phyloP scores from a whole-genome alignment of 495 filamentous ascomycete genomes.

The Immersiella caudata region DNA sequence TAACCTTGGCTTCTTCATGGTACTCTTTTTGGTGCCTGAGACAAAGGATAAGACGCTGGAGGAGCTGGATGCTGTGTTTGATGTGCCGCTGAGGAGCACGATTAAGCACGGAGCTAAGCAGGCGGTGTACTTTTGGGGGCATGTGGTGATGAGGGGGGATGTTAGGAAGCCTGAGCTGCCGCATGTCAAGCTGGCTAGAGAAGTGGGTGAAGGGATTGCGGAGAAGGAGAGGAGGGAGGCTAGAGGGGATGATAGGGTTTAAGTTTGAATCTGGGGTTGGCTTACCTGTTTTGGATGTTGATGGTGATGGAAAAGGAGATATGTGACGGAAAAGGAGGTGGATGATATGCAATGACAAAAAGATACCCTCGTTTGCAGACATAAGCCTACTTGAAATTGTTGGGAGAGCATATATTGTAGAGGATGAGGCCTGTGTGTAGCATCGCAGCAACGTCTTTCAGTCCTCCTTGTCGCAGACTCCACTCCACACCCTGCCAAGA shows the following conservation, averaged over 20 bases:
- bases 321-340: neutral
- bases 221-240: neutral
- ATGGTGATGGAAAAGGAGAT: too few species aligned
- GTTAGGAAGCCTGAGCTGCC: constrained; percentile 3
- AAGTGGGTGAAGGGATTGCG: neutral
- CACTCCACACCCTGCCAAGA: too few species aligned
- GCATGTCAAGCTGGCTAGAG: neutral
- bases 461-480: too few species aligned
- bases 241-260: neutral
- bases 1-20: constrained; percentile 65
- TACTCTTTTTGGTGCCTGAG: constrained; percentile 77
- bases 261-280: neutral
- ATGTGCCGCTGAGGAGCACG: constrained; percentile 11
- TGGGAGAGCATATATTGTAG: too few species aligned
- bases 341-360: too few species aligned
- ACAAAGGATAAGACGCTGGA: constrained; percentile 81
- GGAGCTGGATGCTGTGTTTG: constrained; percentile 62
- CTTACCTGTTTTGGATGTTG: neutral
- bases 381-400: too few species aligned
- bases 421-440: too few species aligned
- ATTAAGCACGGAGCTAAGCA: constrained; percentile 14
- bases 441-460: too few species aligned
- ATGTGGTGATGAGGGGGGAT: constrained; percentile 2
- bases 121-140: constrained; percentile 15
- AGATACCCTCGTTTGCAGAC: too few species aligned